phyloP scores from a whole-genome alignment of 768 basidiomycete genomes.

The Termitomyces sp. region DNA sequence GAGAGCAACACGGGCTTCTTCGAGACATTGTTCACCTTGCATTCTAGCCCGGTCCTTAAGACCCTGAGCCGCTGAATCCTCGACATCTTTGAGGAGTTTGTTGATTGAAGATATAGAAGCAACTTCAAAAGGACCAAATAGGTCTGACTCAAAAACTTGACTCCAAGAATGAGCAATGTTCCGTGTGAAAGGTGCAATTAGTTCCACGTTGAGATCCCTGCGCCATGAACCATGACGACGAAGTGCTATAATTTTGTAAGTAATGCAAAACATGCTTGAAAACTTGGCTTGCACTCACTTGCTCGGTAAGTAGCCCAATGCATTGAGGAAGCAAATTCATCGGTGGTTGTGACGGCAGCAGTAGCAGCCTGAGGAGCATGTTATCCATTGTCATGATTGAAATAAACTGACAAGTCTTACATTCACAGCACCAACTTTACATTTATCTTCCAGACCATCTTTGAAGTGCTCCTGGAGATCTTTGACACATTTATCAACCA shows the following conservation, averaged over 20 bases:
- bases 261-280: background rate
- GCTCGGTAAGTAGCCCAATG: constrained; percentile 61
- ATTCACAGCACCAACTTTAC: constrained; percentile 44
- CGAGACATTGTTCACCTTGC: constrained; percentile 49
- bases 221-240: constrained; percentile 54
- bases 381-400: background rate
- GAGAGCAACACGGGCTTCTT: constrained; percentile 49
- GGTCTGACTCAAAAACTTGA: constrained; percentile 56
- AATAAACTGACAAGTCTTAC: constrained; percentile 28
- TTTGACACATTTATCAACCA: constrained; percentile 41
- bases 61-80: constrained; percentile 45
- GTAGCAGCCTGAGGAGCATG: constrained; percentile 31
- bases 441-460: constrained; percentile 58
- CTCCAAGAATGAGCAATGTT: constrained; percentile 58
- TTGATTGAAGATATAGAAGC: constrained; percentile 34
- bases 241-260: constrained; percentile 28
- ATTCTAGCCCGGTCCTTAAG: constrained; percentile 48
- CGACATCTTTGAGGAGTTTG: constrained; percentile 47
- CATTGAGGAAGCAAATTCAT: constrained; percentile 50
- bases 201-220: constrained; percentile 57
- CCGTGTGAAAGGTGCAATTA: constrained; percentile 54
- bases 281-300: constrained; percentile 33
- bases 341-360: constrained; percentile 42
- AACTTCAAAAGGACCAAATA: constrained; percentile 46
- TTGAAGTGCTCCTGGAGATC: constrained; percentile 47